Evolutionary conservation across 2,329 filamentous ascomycete genomes (phyloP).

Genomic region (Zalaria sp.): DNA sequence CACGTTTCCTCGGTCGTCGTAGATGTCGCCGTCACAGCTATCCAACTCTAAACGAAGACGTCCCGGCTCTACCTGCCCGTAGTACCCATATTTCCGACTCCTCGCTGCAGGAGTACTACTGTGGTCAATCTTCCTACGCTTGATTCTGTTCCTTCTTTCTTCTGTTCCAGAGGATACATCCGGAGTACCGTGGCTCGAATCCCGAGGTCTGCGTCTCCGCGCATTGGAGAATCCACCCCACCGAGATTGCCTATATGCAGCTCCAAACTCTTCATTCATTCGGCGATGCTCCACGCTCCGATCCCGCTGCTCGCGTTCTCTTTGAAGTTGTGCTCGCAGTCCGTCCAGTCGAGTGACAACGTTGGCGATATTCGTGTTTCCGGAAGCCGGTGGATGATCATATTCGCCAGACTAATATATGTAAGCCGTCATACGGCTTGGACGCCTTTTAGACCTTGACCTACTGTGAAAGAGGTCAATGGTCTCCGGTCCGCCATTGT

Average conservation of each 20-base stretch:
- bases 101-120: conserved; percentile 9
- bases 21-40: conserved; percentile 72
- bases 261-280: too few species aligned
- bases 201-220: conserved; percentile 6
- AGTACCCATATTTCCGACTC: conserved; percentile 65
- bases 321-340: conserved; percentile 19
- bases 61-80: conserved; percentile 75
- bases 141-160: conserved; percentile 7
- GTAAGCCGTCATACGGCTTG: conserved; percentile 2
- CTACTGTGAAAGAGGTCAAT: conserved; percentile 5
- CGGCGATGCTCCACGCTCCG: too few species aligned
- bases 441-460: background rate
- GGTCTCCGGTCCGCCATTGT: conserved; percentile 8
- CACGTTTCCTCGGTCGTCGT: conserved; percentile 32
- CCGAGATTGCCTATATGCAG: too few species aligned
- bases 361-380: conserved; percentile 12
- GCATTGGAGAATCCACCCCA: too few species aligned
- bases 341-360: conserved; percentile 15
- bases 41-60: conserved; percentile 73
- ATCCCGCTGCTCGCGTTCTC: conserved; percentile 15
- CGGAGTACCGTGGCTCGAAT: background rate
- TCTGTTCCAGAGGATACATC: background rate
- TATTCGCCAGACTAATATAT: conserved; percentile 21
- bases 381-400: conserved; percentile 30
- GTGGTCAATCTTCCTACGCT: conserved; percentile 26